These are phyloP conservation scores for Larix sibirica DNA, from an alignment of 83 land plant genomes.

Conservation along the genomic window DNA sequence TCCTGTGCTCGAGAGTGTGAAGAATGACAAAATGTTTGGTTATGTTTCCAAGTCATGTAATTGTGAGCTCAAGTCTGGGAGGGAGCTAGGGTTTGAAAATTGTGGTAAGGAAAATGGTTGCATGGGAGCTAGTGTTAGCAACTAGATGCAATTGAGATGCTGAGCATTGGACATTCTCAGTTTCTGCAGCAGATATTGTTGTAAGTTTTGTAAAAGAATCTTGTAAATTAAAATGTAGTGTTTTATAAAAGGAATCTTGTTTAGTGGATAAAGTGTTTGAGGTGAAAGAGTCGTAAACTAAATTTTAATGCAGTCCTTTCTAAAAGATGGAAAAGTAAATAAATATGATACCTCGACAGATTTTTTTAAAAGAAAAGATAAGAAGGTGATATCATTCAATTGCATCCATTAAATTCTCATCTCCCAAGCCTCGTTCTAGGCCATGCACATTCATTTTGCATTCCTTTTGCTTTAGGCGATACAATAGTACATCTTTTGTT, in stretches of 20 bases:
- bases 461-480: too few species aligned
- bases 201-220: not conserved
- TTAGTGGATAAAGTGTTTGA: not conserved
- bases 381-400: too few species aligned
- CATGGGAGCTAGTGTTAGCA: not conserved
- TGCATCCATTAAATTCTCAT: too few species aligned
- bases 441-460: too few species aligned
- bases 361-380: too few species aligned
- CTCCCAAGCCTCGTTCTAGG: too few species aligned
- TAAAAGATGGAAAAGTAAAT: too few species aligned
- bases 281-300: not conserved
- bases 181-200: not conserved
- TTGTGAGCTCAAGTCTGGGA: not conserved
- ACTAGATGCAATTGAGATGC: not conserved
- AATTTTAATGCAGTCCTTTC: too few species aligned
- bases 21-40: slow-evolving; percentile 3
- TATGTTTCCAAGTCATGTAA: not conserved
- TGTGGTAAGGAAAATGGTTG: not conserved
- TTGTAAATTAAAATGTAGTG: too few species aligned
- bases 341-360: too few species aligned
- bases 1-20: not conserved
- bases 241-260: not conserved
- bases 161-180: not conserved
- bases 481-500: too few species aligned
- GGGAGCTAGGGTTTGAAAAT: not conserved